Percentiles rank a stretch among this genome's conserved stretches.
phyloP scores from a whole-genome alignment of 148 eudicot genomes.

The Hydrangea macrophylla region DNA sequence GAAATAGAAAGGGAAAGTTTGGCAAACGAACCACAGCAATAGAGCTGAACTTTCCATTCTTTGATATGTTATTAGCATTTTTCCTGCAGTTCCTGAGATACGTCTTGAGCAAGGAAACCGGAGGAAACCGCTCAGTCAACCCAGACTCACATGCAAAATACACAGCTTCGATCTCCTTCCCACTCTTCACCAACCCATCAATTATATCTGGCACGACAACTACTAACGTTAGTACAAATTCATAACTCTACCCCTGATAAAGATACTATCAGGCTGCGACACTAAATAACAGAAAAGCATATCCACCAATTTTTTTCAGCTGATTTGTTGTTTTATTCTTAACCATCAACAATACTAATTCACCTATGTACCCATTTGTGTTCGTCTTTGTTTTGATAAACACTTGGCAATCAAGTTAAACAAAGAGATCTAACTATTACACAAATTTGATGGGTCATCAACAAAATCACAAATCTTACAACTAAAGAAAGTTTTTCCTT shows the following conservation, averaged over 20 bases:
- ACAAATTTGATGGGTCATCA: neutral
- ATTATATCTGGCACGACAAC: slow-evolving; percentile 28
- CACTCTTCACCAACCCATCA: slow-evolving; percentile 39
- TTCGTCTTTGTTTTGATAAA: neutral
- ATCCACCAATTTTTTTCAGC: neutral
- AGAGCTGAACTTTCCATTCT: slow-evolving; percentile 27
- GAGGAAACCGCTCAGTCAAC: slow-evolving; percentile 48
- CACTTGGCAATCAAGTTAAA: neutral
- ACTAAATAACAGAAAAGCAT: neutral
- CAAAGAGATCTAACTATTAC: neutral
- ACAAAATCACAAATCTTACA: neutral
- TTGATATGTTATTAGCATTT: slow-evolving; percentile 17
- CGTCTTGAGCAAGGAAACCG: slow-evolving; percentile 39
- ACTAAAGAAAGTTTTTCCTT: neutral
- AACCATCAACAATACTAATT: neutral
- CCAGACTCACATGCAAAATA: slow-evolving; percentile 50
- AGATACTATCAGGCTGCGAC: neutral
- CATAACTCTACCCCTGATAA: neutral
- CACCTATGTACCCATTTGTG: neutral
- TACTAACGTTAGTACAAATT: neutral
- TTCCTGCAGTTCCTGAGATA: slow-evolving; percentile 25
- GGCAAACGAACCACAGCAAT: slow-evolving; percentile 28
- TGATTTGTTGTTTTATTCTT: neutral
- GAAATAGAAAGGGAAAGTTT: neutral
- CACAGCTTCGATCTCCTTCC: slow-evolving; percentile 56